These are phyloP conservation scores for Strobilomyces confusus DNA, from an alignment of 768 basidiomycete genomes.

Conservation along the genomic window DNA sequence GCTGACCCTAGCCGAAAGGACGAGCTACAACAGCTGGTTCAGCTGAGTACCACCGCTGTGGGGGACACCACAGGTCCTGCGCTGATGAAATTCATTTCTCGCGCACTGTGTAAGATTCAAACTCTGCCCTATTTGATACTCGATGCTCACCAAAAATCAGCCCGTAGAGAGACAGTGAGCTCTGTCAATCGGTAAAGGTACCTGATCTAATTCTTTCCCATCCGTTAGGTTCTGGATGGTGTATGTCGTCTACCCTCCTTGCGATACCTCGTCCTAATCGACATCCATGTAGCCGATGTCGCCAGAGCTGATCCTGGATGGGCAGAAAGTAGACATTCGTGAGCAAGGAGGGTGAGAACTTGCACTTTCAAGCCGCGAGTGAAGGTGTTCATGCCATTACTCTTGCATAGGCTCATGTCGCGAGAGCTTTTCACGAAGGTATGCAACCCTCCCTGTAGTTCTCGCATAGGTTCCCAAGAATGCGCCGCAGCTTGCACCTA, in stretches of 20 bases:
- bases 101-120: slow-evolving; percentile 42
- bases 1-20: slow-evolving; percentile 36
- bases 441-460: not conserved
- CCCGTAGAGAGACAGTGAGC: slow-evolving; percentile 30
- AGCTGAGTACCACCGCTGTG: slow-evolving; percentile 27
- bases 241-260: slow-evolving; percentile 25
- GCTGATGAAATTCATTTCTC: slow-evolving; percentile 43
- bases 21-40: slow-evolving; percentile 36
- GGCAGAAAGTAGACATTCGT: slow-evolving; percentile 6
- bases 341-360: slow-evolving; percentile 21
- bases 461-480: slow-evolving; percentile 14
- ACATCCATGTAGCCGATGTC: slow-evolving; percentile 7
- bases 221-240: slow-evolving; percentile 37
- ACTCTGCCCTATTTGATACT: not conserved
- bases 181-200: not conserved
- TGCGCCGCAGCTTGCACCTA: slow-evolving; percentile 37
- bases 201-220: slow-evolving; percentile 35
- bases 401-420: slow-evolving; percentile 30
- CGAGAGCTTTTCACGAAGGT: slow-evolving; percentile 25
- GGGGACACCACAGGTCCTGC: slow-evolving; percentile 22
- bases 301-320: slow-evolving; percentile 1
- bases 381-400: not conserved
- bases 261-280: not conserved
- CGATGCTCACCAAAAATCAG: slow-evolving; percentile 34
- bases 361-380: not conserved